These are phyloP conservation scores for Xylaria flabelliformis DNA, from an alignment of 495 filamentous ascomycete genomes.

Conservation along the genomic window DNA sequence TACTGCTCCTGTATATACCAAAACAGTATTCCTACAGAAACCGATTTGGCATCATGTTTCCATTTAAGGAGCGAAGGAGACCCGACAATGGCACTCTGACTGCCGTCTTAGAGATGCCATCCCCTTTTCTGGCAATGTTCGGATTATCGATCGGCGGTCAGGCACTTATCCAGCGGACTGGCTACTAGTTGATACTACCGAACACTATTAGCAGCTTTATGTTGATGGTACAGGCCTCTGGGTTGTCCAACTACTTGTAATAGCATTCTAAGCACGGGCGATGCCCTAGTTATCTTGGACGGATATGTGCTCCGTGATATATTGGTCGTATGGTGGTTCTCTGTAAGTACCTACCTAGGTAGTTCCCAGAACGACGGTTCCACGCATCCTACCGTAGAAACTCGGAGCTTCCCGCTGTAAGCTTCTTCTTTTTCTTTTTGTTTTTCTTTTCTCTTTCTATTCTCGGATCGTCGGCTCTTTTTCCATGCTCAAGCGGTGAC, in stretches of 20 bases:
- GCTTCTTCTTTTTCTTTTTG: not conserved
- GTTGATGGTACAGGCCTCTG: not conserved
- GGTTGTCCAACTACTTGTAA: not conserved
- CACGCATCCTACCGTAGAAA: not conserved
- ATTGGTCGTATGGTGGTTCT: not conserved
- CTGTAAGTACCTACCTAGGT: no score
- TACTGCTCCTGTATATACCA: not conserved
- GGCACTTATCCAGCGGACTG: not conserved
- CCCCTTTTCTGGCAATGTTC: not conserved
- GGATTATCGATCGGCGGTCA: not conserved
- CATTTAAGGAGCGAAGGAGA: not conserved
- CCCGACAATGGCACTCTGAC: conserved; percentile 9
- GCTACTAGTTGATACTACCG: not conserved
- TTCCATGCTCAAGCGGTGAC: conserved; percentile 16
- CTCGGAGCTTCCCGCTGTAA: conserved; percentile 4
- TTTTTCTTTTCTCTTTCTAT: not conserved
- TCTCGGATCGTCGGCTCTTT: conserved; percentile 14
- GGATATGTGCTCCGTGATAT: not conserved
- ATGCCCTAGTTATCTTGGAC: no score
- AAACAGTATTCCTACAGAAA: not conserved
- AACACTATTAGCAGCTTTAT: not conserved
- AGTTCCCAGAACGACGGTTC: conserved; percentile 1
- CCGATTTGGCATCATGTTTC: not conserved
- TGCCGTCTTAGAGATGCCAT: not conserved
- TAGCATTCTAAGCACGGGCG: not conserved